These are phyloP conservation scores for Botrytis galanthina DNA, from an alignment of 2,329 filamentous ascomycete genomes.

Conservation along the genomic window DNA sequence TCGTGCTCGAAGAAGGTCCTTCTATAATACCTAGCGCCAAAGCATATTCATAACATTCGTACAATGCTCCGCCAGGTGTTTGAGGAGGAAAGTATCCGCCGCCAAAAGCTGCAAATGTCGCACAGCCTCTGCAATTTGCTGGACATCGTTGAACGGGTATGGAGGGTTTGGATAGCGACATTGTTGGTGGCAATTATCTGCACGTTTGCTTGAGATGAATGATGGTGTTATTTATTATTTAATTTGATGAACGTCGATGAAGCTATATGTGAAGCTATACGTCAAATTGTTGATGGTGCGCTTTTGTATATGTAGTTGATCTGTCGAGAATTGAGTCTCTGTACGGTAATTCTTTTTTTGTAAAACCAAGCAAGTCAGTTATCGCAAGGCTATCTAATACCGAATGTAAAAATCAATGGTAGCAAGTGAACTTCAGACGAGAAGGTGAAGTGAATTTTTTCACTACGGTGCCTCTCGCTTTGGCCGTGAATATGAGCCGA, in stretches of 20 bases:
- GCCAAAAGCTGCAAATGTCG: conserved; percentile 7
- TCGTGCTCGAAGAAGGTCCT: background rate
- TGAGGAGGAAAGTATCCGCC: background rate
- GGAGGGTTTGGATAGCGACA: conserved; percentile 12
- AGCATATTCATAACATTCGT: background rate
- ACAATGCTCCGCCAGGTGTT: background rate
- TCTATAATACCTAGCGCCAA: background rate
- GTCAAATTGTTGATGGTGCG: background rate
- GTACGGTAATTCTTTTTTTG: too few relatives aligned
- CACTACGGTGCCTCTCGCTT: background rate
- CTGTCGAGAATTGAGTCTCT: too few relatives aligned
- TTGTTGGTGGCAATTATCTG: background rate
- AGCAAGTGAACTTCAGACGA: background rate
- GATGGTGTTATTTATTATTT: background rate
- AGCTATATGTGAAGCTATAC: background rate
- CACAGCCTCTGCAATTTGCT: conserved; percentile 4
- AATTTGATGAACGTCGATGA: background rate
- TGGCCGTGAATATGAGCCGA: too few relatives aligned
- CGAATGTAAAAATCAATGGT: background rate
- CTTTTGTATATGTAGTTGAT: background rate
- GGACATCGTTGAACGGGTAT: conserved; percentile 9
- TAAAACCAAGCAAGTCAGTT: background rate
- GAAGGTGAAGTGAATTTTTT: background rate
- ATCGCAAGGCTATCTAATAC: background rate
- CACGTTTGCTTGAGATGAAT: background rate